Percentiles rank a stretch among this genome's conserved stretches.
Evolutionary conservation across 805 yeast species (phyloP).

Genomic region (Lachancea fermentati): DNA sequence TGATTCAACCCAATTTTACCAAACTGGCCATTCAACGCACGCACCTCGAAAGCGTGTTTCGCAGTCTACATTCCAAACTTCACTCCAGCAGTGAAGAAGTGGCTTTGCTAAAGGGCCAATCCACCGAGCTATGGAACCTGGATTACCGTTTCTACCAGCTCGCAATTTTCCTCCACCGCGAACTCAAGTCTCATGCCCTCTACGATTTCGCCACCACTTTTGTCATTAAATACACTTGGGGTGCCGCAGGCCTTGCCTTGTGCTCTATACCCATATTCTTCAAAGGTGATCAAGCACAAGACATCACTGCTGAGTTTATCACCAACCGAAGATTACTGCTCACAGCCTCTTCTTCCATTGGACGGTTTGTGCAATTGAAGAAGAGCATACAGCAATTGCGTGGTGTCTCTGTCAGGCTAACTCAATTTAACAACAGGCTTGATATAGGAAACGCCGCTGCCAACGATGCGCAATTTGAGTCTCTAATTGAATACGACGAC

Average conservation of each 20-base stretch:
- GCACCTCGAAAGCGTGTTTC: constrained; percentile 75
- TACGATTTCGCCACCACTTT: constrained; percentile 85
- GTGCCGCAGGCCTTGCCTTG: constrained; percentile 84
- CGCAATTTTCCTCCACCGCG: constrained; percentile 70
- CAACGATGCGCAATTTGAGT: constrained; percentile 17
- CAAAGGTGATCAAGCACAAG: constrained; percentile 33
- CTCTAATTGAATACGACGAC: constrained; percentile 42
- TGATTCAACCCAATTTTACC: constrained; percentile 88
- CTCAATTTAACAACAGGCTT: constrained; percentile 62
- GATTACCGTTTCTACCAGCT: constrained; percentile 79
- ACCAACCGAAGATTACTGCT: constrained; percentile 80
- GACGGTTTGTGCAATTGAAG: constrained; percentile 78
- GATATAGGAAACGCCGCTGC: constrained; percentile 11
- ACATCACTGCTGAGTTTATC: constrained; percentile 74
- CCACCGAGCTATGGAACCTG: constrained; percentile 66
- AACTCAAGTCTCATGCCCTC: constrained; percentile 66
- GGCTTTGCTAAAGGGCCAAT: constrained; percentile 77
- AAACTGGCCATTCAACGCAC: constrained; percentile 71
- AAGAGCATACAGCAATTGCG: constrained; percentile 76
- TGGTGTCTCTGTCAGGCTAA: constrained; percentile 74
- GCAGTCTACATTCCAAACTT: constrained; percentile 76
- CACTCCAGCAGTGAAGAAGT: constrained; percentile 80
- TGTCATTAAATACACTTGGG: constrained; percentile 89
- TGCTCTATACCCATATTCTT: constrained; percentile 87
- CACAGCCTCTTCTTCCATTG: constrained; percentile 83